Percentiles rank a stretch among this genome's conserved stretches.
Evolutionary conservation across 2,329 filamentous ascomycete species (phyloP).

Genomic region (Karstenula rhodostoma): DNA sequence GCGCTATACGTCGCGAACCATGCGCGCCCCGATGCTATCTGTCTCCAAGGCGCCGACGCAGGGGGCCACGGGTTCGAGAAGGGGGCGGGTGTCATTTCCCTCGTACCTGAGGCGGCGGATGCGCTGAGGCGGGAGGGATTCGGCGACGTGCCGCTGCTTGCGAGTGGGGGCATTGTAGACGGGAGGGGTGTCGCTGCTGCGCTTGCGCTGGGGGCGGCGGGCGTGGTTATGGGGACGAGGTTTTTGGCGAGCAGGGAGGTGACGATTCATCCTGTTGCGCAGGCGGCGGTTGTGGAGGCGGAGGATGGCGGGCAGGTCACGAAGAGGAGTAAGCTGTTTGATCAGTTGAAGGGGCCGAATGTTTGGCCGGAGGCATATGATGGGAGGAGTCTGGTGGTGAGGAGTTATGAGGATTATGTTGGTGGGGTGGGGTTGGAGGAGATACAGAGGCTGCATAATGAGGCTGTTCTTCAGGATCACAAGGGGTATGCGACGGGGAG

Average conservation of each 20-base stretch:
- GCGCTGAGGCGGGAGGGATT: slow-evolving; percentile 51
- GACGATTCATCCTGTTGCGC: slow-evolving; percentile 54
- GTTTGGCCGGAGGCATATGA: slow-evolving; percentile 68
- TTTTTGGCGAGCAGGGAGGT: slow-evolving; percentile 65
- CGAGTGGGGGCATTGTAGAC: slow-evolving; percentile 68
- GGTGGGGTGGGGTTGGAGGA: slow-evolving; percentile 53
- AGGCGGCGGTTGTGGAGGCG: slow-evolving; percentile 55
- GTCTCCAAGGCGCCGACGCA: slow-evolving; percentile 71
- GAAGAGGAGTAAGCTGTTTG: slow-evolving; percentile 59
- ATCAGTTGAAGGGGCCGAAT: slow-evolving; percentile 62
- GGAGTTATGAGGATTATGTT: slow-evolving; percentile 55
- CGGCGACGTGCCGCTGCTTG: slow-evolving; percentile 53
- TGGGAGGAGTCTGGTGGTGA: slow-evolving; percentile 64
- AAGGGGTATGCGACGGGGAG: slow-evolving; percentile 60
- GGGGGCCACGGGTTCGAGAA: slow-evolving; percentile 69
- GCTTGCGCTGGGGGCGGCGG: slow-evolving; percentile 62
- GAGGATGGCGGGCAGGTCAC: slow-evolving; percentile 61
- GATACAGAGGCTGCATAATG: slow-evolving; percentile 53
- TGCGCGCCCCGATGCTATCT: slow-evolving; percentile 64
- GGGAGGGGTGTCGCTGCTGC: slow-evolving; percentile 67
- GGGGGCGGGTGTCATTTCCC: slow-evolving; percentile 63
- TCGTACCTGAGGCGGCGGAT: slow-evolving; percentile 66
- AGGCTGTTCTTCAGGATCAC: slow-evolving; percentile 59
- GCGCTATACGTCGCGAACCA: slow-evolving; percentile 61
- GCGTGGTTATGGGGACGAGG: slow-evolving; percentile 69